A percentile compares a stretch with the other conserved stretches of the same genome.
phyloP scores from a whole-genome alignment of 2,329 filamentous ascomycete genomes.

The Fonsecaea multimorphosa region DNA sequence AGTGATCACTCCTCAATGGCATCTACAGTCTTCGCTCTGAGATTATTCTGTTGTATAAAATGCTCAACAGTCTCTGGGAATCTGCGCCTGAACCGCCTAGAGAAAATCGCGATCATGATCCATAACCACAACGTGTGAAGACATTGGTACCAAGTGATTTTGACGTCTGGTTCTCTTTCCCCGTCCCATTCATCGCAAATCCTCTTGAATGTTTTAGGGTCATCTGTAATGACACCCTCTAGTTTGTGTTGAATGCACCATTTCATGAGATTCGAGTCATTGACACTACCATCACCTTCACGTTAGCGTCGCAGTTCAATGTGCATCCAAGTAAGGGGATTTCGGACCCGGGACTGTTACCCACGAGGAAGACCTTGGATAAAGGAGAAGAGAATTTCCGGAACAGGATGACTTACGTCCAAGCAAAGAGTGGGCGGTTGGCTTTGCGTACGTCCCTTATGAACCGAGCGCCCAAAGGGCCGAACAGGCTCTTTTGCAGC shows the following conservation, averaged over 20 bases:
- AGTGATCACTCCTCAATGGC: conserved; percentile 11
- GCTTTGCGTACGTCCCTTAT: conserved; percentile 63
- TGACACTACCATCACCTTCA: conserved; percentile 58
- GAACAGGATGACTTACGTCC: conserved; percentile 62
- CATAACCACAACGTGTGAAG: conserved; percentile 36
- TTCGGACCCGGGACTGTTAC: not conserved
- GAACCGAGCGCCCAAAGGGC: conserved; percentile 71
- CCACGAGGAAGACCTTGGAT: too few species aligned
- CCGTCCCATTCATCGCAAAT: conserved; percentile 39
- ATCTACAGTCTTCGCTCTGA: conserved; percentile 21
- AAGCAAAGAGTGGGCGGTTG: conserved; percentile 70
- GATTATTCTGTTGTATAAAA: conserved; percentile 25
- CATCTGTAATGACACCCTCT: conserved; percentile 86
- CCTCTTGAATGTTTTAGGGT: conserved; percentile 67
- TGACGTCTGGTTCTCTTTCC: conserved; percentile 26
- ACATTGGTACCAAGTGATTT: conserved; percentile 33
- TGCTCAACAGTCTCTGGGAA: conserved; percentile 37
- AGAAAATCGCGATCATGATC: conserved; percentile 34
- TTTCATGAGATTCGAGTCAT: conserved; percentile 77
- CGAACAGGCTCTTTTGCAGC: conserved; percentile 70
- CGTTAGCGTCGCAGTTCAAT: not conserved
- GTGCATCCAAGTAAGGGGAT: not conserved
- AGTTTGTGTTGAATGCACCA: conserved; percentile 73
- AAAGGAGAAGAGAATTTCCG: not conserved
- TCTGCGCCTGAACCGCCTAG: conserved; percentile 28